These are phyloP conservation scores for Saturnispora bothae DNA, from an alignment of 805 yeast species.

Conservation along the genomic window DNA sequence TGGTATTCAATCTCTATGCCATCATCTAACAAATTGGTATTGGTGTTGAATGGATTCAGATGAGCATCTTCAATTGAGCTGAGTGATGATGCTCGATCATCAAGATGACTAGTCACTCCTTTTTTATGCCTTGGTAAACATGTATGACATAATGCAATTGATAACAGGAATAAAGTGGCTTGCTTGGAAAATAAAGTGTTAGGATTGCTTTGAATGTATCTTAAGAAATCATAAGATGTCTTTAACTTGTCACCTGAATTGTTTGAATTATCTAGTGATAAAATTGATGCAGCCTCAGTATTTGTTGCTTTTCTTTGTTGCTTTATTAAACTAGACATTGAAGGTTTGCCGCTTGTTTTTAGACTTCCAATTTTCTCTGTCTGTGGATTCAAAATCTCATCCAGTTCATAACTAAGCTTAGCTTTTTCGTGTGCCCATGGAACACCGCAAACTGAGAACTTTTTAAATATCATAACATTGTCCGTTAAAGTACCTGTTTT, in stretches of 20 bases:
- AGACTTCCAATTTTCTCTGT: slow-evolving; percentile 16
- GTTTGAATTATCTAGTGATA: not conserved
- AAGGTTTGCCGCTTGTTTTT: slow-evolving; percentile 41
- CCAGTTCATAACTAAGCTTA: slow-evolving; percentile 28
- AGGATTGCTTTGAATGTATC: slow-evolving; percentile 65
- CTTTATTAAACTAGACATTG: slow-evolving; percentile 36
- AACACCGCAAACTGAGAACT: slow-evolving; percentile 76
- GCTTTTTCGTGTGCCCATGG: slow-evolving; percentile 71
- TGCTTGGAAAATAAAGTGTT: slow-evolving; percentile 54
- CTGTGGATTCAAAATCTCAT: slow-evolving; percentile 7
- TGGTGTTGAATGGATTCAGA: slow-evolving; percentile 8
- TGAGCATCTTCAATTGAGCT: slow-evolving; percentile 18
- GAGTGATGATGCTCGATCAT: slow-evolving; percentile 3
- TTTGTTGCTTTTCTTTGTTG: not conserved
- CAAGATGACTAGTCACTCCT: slow-evolving; percentile 13
- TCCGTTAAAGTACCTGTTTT: slow-evolving; percentile 97
- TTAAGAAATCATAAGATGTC: slow-evolving; percentile 57
- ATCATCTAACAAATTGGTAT: slow-evolving; percentile 20
- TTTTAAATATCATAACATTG: slow-evolving; percentile 85
- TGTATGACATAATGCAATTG: slow-evolving; percentile 81
- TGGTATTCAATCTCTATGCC: slow-evolving; percentile 60
- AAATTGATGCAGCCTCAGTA: slow-evolving; percentile 21
- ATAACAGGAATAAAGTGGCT: slow-evolving; percentile 69
- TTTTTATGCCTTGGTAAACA: slow-evolving; percentile 58
- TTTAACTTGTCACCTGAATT: slow-evolving; percentile 28